A percentile compares a stretch with the other conserved stretches of the same genome.
phyloP scores from a whole-genome alignment of 495 filamentous ascomycete genomes.

The Hypomontagnella submonticulosa region DNA sequence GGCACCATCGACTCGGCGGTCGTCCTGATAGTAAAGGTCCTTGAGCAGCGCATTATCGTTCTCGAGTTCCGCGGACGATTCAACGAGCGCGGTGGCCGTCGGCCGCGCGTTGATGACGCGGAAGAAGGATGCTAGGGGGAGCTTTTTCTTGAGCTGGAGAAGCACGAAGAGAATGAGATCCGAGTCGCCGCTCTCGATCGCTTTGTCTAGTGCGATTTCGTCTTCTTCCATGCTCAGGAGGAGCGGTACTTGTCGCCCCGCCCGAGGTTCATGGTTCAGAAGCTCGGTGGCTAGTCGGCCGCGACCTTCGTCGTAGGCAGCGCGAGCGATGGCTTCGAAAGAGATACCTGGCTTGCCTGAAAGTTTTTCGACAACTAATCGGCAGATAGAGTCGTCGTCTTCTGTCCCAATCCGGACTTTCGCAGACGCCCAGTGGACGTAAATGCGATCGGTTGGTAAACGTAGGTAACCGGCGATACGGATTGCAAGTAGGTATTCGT shows the following conservation, averaged over 20 bases:
- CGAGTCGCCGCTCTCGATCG: conserved; percentile 93
- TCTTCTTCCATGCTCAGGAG: conserved; percentile 96
- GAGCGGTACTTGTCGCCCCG: conserved; percentile 94
- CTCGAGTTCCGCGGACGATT: conserved; percentile 73
- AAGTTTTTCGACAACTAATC: conserved; percentile 85
- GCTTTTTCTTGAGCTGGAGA: conserved; percentile 87
- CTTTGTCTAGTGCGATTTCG: conserved; percentile 94
- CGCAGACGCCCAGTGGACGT: conserved; percentile 95
- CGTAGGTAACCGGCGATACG: conserved; percentile 88
- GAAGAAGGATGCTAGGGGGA: conserved; percentile 92
- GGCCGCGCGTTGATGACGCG: conserved; percentile 88
- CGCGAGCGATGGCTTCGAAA: conserved; percentile 90
- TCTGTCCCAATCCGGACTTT: conserved; percentile 88
- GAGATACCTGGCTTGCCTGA: conserved; percentile 90
- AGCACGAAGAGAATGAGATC: conserved; percentile 92
- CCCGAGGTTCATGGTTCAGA: conserved; percentile 91
- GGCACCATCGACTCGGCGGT: conserved; percentile 88
- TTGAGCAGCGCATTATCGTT: conserved; percentile 88
- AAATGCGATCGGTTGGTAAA: conserved; percentile 87
- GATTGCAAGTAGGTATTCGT: conserved; percentile 91
- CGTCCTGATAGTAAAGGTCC: conserved; percentile 97
- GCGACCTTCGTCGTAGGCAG: conserved; percentile 96
- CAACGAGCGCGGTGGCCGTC: conserved; percentile 87
- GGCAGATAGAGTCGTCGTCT: conserved; percentile 89
- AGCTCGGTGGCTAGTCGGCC: conserved; percentile 86